Percentiles rank a stretch among this genome's conserved stretches.
phyloP scores from a whole-genome alignment of 306 rosid genomes.

The Cucumis melo region DNA sequence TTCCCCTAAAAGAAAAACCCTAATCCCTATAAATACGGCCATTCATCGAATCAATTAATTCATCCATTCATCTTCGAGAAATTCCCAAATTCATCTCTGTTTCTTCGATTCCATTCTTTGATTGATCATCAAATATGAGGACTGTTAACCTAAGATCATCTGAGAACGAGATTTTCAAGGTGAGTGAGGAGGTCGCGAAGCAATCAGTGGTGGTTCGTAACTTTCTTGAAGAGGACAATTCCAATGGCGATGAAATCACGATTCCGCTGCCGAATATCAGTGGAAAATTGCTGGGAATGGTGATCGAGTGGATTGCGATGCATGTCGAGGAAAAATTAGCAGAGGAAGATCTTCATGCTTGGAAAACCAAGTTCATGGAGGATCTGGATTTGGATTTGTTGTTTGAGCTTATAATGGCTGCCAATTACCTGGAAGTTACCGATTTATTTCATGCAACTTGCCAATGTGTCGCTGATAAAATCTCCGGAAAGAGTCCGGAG shows the following conservation, averaged over 20 bases:
- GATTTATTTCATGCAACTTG: neutral
- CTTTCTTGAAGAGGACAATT: neutral
- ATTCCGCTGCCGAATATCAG: neutral
- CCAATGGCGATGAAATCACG: neutral
- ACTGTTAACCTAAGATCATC: neutral
- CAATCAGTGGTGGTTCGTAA: neutral
- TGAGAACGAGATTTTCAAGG: neutral
- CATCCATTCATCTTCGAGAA: neutral
- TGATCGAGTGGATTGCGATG: neutral
- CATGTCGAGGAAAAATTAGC: neutral
- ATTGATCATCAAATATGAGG: neutral
- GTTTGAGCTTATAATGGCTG: neutral
- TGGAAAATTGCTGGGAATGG: neutral
- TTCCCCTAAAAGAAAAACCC: neutral
- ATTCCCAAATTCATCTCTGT: neutral
- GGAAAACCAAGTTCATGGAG: neutral
- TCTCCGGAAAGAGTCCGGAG: conserved; percentile 2
- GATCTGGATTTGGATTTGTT: neutral
- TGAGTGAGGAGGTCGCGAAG: neutral
- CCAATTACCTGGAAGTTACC: neutral
- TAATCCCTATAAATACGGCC: neutral
- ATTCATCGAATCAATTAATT: neutral
- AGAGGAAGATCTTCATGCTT: neutral
- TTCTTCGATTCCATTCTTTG: neutral
- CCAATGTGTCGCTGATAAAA: neutral